Conservation (phyloP, 345 rosid genomes). For the Diplotaxis tenuifolia region DNA sequence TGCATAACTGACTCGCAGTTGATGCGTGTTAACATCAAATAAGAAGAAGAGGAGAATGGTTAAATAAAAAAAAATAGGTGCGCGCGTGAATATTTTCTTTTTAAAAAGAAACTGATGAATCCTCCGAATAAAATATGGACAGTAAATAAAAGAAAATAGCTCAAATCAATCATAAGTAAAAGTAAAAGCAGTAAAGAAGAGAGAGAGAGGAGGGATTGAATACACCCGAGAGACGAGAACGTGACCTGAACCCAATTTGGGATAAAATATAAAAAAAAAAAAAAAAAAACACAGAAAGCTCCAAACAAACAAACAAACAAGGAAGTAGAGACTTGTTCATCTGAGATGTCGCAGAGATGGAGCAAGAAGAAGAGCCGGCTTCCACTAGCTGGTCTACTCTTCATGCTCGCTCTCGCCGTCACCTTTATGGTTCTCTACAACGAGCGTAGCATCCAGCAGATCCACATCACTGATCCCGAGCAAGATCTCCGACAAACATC, state of each 20-base stretch:
- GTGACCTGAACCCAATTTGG: neutral
- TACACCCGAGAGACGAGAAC: neutral
- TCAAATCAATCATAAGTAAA: neutral
- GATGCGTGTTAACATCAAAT: neutral
- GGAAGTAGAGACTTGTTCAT: neutral
- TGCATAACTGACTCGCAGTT: neutral
- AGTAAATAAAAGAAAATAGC: neutral
- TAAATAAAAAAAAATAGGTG: no score
- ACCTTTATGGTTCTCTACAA: slow-evolving; percentile 52
- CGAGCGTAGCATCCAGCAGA: slow-evolving; percentile 57
- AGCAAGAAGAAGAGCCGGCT: slow-evolving; percentile 63
- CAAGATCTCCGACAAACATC: slow-evolving; percentile 25
- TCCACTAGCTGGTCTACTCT: slow-evolving; percentile 50
- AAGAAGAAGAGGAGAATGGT: no score
- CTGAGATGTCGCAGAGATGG: slow-evolving; percentile 63
- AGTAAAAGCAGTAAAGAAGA: neutral
- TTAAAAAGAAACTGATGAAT: neutral
- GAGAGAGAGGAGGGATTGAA: neutral
- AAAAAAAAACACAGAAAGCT: neutral
- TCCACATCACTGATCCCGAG: slow-evolving; percentile 47
- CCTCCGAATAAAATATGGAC: neutral
- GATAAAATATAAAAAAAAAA: neutral
- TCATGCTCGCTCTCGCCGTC: slow-evolving; percentile 43
- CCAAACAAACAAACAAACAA: neutral
- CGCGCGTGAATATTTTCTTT: no score